These are phyloP conservation scores for Clavulina sp. DNA, from an alignment of 768 basidiomycete genomes.

Conservation along the genomic window DNA sequence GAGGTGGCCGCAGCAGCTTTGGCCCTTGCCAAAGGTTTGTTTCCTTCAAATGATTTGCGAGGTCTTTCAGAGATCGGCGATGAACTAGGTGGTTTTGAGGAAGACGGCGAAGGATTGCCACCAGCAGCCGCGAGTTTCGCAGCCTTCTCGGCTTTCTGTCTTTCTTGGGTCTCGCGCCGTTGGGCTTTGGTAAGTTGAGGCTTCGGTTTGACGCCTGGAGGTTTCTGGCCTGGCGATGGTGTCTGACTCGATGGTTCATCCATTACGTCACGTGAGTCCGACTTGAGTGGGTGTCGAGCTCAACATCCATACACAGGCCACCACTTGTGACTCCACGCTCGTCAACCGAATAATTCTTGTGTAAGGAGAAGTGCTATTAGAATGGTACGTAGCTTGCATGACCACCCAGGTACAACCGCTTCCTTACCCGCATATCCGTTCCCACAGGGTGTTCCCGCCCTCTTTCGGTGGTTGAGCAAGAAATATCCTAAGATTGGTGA, in stretches of 20 bases:
- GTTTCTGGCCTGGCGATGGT: background rate
- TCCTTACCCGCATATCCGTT: background rate
- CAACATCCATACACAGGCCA: background rate
- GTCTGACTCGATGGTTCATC: background rate
- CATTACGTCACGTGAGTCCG: background rate
- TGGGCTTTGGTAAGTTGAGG: constrained; percentile 50
- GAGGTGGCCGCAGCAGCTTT: too few species aligned
- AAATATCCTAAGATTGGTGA: constrained; percentile 95
- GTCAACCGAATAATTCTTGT: background rate
- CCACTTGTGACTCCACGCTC: background rate
- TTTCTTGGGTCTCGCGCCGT: constrained; percentile 61
- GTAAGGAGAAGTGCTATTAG: background rate
- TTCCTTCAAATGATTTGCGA: too few species aligned
- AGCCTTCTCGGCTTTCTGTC: constrained; percentile 62
- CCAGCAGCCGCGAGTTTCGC: constrained; percentile 24
- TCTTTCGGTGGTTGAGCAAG: constrained; percentile 96
- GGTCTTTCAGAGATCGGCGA: constrained; percentile 8
- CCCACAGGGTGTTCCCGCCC: constrained; percentile 81
- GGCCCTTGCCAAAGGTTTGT: too few species aligned
- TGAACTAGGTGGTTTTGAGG: constrained; percentile 11
- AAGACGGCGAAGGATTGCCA: constrained; percentile 5
- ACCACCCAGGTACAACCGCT: background rate
- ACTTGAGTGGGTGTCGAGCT: background rate
- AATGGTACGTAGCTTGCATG: constrained; percentile 1
- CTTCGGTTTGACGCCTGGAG: background rate